A percentile compares a stretch with the other conserved stretches of the same genome.
Evolutionary conservation across 768 basidiomycete species (phyloP).

Genomic region (Boletus rubroflammeus): DNA sequence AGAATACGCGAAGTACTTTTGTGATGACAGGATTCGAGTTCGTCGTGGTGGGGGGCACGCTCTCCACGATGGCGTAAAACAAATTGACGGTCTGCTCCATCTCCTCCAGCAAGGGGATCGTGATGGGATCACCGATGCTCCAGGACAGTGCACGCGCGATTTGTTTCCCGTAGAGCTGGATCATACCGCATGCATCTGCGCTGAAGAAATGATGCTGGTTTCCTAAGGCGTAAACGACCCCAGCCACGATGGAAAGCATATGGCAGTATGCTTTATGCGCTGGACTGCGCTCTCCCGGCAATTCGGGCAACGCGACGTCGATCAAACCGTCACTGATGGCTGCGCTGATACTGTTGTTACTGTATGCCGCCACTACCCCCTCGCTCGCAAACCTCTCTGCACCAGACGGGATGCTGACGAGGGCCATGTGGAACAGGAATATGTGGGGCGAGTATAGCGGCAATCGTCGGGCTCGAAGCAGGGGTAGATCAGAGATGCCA

Average conservation of each 20-base stretch:
- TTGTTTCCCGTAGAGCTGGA: conserved; percentile 82
- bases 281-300: conserved; percentile 73
- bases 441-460: conserved; percentile 75
- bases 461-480: conserved; percentile 59
- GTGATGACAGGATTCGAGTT: conserved; percentile 44
- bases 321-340: conserved; percentile 76
- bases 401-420: conserved; percentile 70
- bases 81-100: conserved; percentile 75
- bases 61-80: conserved; percentile 70
- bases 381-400: conserved; percentile 86
- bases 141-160: conserved; percentile 74
- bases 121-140: conserved; percentile 78
- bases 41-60: conserved; percentile 20
- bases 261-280: conserved; percentile 79
- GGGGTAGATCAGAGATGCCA: conserved; percentile 62
- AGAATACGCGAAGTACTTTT: conserved; percentile 67
- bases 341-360: conserved; percentile 73
- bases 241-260: conserved; percentile 78
- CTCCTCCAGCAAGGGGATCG: conserved; percentile 75
- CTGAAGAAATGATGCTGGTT: conserved; percentile 75
- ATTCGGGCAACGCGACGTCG: conserved; percentile 60
- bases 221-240: conserved; percentile 60
- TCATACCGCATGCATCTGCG: conserved; percentile 79
- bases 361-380: conserved; percentile 77
- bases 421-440: conserved; percentile 81